These are phyloP conservation scores for Leptographium lundbergii DNA, from an alignment of 2,329 filamentous ascomycete species.

Conservation along the genomic window DNA sequence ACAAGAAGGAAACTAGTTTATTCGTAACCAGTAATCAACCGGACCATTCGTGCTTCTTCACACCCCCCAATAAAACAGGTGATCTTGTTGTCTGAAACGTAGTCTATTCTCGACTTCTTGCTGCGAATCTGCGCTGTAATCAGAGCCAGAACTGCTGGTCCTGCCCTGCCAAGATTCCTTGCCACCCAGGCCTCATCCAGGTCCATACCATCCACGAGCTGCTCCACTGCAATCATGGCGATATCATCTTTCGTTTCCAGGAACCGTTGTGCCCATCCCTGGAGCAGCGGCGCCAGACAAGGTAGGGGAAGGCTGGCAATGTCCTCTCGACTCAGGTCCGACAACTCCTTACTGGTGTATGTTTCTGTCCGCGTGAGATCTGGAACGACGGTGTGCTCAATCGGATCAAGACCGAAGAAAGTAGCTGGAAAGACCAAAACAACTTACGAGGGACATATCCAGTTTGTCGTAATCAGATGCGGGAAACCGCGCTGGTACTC, in stretches of 20 bases:
- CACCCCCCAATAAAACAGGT: not conserved
- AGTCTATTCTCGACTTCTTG: not conserved
- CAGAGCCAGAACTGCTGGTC: not conserved
- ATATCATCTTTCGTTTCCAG: not conserved
- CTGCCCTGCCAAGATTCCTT: too few species aligned
- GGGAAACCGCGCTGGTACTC: too few species aligned
- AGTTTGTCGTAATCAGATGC: too few species aligned
- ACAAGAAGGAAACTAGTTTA: too few species aligned
- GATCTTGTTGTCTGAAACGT: not conserved
- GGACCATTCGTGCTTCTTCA: too few species aligned
- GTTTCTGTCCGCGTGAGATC: not conserved
- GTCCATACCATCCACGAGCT: constrained; percentile 1
- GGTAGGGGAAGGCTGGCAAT: not conserved
- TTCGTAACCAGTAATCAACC: too few species aligned
- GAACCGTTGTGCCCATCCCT: not conserved
- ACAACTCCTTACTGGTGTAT: not conserved
- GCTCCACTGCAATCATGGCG: not conserved
- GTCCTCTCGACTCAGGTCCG: not conserved
- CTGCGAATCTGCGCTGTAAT: not conserved
- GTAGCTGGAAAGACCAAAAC: not conserved
- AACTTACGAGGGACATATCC: too few species aligned
- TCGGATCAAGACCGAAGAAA: not conserved
- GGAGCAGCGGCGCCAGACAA: not conserved
- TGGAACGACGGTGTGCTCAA: not conserved
- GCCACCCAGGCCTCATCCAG: not conserved